These are phyloP conservation scores for Plantago rigida DNA, from an alignment of 305 asterid genomes.

Conservation along the genomic window DNA sequence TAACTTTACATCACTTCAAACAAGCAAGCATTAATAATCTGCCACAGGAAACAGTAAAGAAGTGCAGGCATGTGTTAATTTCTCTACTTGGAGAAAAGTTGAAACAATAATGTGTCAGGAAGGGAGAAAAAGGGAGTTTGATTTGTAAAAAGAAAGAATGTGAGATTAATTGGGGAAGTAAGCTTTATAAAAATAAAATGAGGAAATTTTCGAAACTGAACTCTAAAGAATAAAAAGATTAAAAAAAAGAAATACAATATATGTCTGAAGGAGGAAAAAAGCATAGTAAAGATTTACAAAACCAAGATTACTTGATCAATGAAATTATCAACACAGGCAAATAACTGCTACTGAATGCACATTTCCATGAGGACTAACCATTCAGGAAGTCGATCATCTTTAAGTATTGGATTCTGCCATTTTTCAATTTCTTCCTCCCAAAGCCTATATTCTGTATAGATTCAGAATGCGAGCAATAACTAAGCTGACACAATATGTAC, in stretches of 20 bases:
- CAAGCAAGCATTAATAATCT: neutral
- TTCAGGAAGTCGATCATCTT: slow-evolving; percentile 74
- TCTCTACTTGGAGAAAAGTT: too few species aligned
- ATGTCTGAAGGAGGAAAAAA: too few species aligned
- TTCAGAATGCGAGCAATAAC: slow-evolving; percentile 5
- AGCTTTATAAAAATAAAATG: too few species aligned
- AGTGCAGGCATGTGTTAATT: too few species aligned
- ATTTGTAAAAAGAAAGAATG: too few species aligned
- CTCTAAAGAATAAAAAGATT: too few species aligned
- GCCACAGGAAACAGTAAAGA: neutral
- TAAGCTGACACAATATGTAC: slow-evolving; percentile 2
- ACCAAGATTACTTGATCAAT: neutral
- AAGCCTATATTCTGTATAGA: slow-evolving; percentile 58
- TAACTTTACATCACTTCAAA: neutral
- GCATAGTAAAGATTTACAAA: neutral
- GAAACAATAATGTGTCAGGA: too few species aligned
- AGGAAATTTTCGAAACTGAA: too few species aligned
- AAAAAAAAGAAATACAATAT: too few species aligned
- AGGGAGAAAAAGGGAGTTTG: too few species aligned
- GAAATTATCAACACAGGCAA: neutral
- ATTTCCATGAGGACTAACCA: slow-evolving; percentile 45
- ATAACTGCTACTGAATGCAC: neutral
- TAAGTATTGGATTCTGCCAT: slow-evolving; percentile 93
- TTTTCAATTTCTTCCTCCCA: slow-evolving; percentile 99
- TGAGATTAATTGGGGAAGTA: too few species aligned